Conservation (phyloP, 306 rosid species). For the Vachellia collinsii region DNA sequence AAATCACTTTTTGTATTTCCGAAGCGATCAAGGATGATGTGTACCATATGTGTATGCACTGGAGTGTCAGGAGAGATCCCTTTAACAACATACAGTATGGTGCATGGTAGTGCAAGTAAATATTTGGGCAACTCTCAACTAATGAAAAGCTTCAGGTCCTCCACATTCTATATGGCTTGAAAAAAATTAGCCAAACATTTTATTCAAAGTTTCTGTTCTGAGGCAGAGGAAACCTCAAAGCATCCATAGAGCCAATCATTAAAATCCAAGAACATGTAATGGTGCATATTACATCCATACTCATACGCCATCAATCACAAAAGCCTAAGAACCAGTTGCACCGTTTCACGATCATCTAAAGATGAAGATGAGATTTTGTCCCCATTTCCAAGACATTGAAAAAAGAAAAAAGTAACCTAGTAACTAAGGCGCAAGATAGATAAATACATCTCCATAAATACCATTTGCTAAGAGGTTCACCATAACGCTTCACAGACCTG, state of each 20-base stretch:
- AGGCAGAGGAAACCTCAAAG: slow-evolving; percentile 28
- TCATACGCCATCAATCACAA: neutral
- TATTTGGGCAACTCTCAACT: slow-evolving; percentile 20
- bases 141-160: slow-evolving; percentile 29
- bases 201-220: slow-evolving; percentile 31
- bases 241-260: neutral
- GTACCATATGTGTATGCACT: slow-evolving; percentile 18
- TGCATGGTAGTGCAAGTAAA: slow-evolving; percentile 2
- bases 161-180: neutral
- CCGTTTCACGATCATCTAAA: neutral
- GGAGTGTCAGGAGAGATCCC: slow-evolving; percentile 35
- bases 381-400: neutral
- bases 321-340: slow-evolving; percentile 23
- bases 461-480: slow-evolving; percentile 25
- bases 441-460: slow-evolving; percentile 3
- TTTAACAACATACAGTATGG: slow-evolving; percentile 12
- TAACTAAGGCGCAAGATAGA: neutral
- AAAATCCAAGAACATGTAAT: slow-evolving; percentile 22
- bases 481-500: slow-evolving; percentile 8
- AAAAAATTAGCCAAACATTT: slow-evolving; percentile 9
- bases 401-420: neutral
- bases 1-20: slow-evolving; percentile 19
- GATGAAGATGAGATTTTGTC: neutral
- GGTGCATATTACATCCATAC: slow-evolving; percentile 26
- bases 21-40: slow-evolving; percentile 9